These are phyloP conservation scores for Cladobotryum protrusum DNA, from an alignment of 2,329 filamentous ascomycete genomes.

Conservation along the genomic window DNA sequence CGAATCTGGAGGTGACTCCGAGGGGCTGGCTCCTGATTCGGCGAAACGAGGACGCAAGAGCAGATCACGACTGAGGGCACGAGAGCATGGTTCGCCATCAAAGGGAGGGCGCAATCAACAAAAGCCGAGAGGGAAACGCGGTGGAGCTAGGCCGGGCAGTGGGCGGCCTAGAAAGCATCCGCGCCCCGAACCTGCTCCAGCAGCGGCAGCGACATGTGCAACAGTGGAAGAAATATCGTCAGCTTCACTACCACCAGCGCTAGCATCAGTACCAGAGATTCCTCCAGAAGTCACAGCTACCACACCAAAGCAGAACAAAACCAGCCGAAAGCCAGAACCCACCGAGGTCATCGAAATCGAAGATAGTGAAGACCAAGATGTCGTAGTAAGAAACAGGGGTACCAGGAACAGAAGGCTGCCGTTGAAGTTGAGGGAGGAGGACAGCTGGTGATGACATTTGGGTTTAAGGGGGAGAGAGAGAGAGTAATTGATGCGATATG, in stretches of 20 bases:
- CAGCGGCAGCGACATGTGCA: neutral
- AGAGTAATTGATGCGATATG: neutral
- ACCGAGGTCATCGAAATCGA: conserved; percentile 20
- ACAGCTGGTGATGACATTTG: conserved; percentile 21
- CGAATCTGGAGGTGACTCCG: conserved; percentile 20
- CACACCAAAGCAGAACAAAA: conserved; percentile 2
- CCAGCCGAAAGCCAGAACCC: neutral
- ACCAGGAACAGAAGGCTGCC: conserved; percentile 28
- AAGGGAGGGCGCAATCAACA: conserved; percentile 17
- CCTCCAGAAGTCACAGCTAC: neutral
- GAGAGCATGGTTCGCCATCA: conserved; percentile 9
- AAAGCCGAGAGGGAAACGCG: conserved; percentile 31
- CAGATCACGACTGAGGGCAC: conserved; percentile 10
- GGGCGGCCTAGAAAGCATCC: conserved; percentile 35
- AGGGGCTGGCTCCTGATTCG: conserved; percentile 16
- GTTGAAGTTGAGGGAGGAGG: conserved; percentile 32
- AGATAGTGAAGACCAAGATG: conserved; percentile 28
- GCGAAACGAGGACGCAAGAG: conserved; percentile 22
- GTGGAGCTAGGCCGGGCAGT: conserved; percentile 33
- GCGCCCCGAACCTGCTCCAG: conserved; percentile 13
- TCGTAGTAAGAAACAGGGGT: conserved; percentile 22
- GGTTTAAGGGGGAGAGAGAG: conserved; percentile 3
- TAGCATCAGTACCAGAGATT: conserved; percentile 5
- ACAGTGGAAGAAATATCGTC: conserved; percentile 24
- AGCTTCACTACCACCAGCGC: conserved; percentile 12